phyloP scores from a whole-genome alignment of 164 flowering plant species.

The Chimonanthus praecox region DNA sequence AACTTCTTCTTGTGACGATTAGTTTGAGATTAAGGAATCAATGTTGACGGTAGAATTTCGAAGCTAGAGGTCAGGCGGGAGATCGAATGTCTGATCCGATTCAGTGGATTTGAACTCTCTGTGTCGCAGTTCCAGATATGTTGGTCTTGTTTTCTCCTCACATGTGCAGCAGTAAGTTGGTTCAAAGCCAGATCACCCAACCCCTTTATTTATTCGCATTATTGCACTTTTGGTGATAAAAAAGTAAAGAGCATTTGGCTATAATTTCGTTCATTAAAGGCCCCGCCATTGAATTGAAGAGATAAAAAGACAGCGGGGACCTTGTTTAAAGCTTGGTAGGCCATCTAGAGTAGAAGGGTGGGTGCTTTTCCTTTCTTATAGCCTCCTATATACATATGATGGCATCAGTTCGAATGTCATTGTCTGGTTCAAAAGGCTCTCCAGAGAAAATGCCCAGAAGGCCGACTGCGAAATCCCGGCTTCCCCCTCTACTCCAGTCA shows the following conservation, averaged over 20 bases:
- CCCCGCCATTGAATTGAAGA: slow-evolving; percentile 29
- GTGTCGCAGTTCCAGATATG: neutral
- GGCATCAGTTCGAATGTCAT: slow-evolving; percentile 17
- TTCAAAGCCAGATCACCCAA: neutral
- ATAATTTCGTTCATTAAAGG: slow-evolving; percentile 23
- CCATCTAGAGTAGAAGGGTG: slow-evolving; percentile 16
- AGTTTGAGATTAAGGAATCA: slow-evolving; percentile 5
- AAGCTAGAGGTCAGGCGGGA: neutral
- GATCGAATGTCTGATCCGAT: neutral
- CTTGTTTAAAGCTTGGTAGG: slow-evolving; percentile 28
- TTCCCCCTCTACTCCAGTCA: slow-evolving; percentile 34
- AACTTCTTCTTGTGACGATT: neutral
- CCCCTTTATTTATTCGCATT: neutral
- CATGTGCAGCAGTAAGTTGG: neutral
- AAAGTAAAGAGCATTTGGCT: slow-evolving; percentile 16
- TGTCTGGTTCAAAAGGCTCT: slow-evolving; percentile 14
- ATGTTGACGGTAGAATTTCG: neutral
- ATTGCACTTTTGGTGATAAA: slow-evolving; percentile 16
- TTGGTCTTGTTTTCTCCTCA: neutral
- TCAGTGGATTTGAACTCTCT: neutral
- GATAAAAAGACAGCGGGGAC: slow-evolving; percentile 34
- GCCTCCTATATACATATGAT: slow-evolving; percentile 13
- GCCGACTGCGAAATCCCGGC: slow-evolving; percentile 16
- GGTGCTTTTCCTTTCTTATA: slow-evolving; percentile 5
- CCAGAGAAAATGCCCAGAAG: slow-evolving; percentile 27